Base-by-base conservation (phyloP, 352 stramenopile genomes). In the Phytophthora pinifolia region DNA sequence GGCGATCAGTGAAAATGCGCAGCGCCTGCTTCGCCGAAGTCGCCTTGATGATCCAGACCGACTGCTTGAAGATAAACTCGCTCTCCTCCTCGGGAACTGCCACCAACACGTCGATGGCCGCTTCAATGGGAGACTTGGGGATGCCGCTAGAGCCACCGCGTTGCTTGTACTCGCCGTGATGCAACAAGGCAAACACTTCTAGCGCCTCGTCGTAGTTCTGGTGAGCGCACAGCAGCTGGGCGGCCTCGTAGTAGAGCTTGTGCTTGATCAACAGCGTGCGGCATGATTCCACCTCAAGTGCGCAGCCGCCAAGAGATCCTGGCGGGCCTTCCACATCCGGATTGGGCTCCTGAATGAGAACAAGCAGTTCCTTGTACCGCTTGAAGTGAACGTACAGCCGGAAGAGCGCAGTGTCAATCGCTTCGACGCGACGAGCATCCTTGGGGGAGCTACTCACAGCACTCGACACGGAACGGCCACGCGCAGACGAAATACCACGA, bases 81-180 rank as follows among this genome's bases (percentile, higher is more conserved):
- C 91, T 89, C 46, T 96, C 62, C 1, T 76, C 70, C 49, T 92
- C 84, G 2, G 75, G 75, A 6, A 92, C 74, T 2, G 72, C 65
- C 3, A 97, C 72, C 9, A 98, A 69, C 17, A 92, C 81, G 46
- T 97, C 88, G 30, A 96, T 94, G 3, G 90, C 75, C 13, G 95
- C 90, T 41, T 96, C 85, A 12, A 97, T 80, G 3, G 92, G 77
- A 32, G 86, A 93, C 54, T 86, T 96, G 1, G 90, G 89, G 13
- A 96, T 68, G 13, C 74, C 87, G 0, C 78, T 89, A 13, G 68
- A 72, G 6, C 65, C 65, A 29, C 54, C 53, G 34, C 65, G 65
- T 44, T 97, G 92, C 44, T 96, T 87, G 49, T 92, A 84, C 39
- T 91, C 74, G 18, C 88, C 86, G 4, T 79, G 73, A 30, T 92